Percentiles rank a stretch among this genome's conserved stretches.
Evolutionary conservation across 148 eudicot species (phyloP).

Genomic region (Rhododendron henanense): DNA sequence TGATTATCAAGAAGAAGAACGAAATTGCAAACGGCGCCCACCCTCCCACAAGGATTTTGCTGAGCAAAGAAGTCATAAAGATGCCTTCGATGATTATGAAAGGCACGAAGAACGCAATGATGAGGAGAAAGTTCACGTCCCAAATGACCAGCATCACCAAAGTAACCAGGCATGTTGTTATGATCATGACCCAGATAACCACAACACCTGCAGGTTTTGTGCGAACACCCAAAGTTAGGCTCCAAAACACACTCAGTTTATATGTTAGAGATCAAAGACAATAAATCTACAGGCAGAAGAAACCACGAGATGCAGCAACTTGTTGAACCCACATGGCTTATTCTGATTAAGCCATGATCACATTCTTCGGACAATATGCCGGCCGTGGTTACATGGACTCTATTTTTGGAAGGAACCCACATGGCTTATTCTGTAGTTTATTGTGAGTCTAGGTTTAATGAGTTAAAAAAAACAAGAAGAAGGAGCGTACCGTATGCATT

Average conservation of each 20-base stretch:
- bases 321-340: neutral
- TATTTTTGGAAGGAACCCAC: neutral
- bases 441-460: neutral
- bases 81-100: conserved; percentile 19
- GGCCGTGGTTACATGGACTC: too few species aligned
- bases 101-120: conserved; percentile 13
- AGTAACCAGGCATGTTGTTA: conserved; percentile 27
- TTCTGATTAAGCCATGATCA: too few species aligned
- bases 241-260: neutral
- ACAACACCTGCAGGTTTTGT: conserved; percentile 25
- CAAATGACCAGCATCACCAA: conserved; percentile 40
- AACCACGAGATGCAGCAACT: neutral
- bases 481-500: conserved; percentile 42
- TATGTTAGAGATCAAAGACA: neutral
- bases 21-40: conserved; percentile 45
- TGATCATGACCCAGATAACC: conserved; percentile 42
- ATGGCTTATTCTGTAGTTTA: neutral
- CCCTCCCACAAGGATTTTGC: conserved; percentile 40
- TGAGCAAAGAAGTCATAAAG: conserved; percentile 28
- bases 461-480: neutral
- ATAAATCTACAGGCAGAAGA: neutral
- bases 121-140: conserved; percentile 25
- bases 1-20: conserved; percentile 12
- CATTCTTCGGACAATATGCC: too few species aligned
- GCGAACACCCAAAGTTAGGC: neutral